Percentiles rank a stretch among this genome's conserved stretches.
phyloP scores from a whole-genome alignment of 164 flowering plant species.

The Liquidambar formosana region DNA sequence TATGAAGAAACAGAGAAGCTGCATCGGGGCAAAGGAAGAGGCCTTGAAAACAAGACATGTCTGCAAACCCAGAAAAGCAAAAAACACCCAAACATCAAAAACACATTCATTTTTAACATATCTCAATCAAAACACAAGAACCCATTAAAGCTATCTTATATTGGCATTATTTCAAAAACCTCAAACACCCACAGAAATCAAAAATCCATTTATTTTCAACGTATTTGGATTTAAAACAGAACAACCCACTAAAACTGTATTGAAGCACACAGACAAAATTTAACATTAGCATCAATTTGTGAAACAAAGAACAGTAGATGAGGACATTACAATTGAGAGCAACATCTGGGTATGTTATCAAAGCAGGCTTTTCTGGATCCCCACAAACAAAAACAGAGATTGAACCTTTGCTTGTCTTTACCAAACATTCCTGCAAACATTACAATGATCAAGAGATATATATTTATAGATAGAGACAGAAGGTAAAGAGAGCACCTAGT shows the following conservation, averaged over 20 bases:
- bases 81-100: not conserved
- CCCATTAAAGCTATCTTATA: not conserved
- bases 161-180: too few relatives aligned
- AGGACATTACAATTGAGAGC: conserved; percentile 65
- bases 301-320: conserved; percentile 10
- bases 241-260: too few relatives aligned
- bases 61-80: conserved; percentile 30
- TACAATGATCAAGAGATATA: too few relatives aligned
- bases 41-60: conserved; percentile 68
- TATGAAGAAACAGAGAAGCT: conserved; percentile 63
- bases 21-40: conserved; percentile 64
- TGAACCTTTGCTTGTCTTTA: conserved; percentile 58
- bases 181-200: too few relatives aligned
- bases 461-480: not conserved
- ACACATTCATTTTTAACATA: too few relatives aligned
- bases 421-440: conserved; percentile 51
- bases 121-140: too few relatives aligned
- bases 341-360: conserved; percentile 72
- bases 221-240: too few relatives aligned
- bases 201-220: too few relatives aligned
- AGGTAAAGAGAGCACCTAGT: not conserved
- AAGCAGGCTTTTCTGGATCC: conserved; percentile 69
- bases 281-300: conserved; percentile 1
- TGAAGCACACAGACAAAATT: conserved; percentile 6
- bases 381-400: conserved; percentile 66